Conservation (phyloP, 192 early-diverging fungal genomes). For the Haplosporangium gracile region DNA sequence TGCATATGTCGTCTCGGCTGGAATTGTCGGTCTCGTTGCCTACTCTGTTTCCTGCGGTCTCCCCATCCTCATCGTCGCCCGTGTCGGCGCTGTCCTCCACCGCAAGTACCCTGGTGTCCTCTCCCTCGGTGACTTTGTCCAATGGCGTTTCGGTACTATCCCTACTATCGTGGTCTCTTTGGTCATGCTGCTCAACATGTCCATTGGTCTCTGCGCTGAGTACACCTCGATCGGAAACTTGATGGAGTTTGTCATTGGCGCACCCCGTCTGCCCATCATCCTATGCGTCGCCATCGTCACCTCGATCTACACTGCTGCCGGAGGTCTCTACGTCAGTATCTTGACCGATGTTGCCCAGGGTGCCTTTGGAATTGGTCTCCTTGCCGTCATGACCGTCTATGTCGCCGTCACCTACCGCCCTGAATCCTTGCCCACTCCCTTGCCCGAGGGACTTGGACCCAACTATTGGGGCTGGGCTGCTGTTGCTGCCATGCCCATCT, state of each 20-base stretch:
- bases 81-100: slow-evolving; percentile 69
- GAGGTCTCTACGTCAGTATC: slow-evolving; percentile 76
- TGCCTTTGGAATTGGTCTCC: slow-evolving; percentile 66
- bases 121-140: slow-evolving; percentile 76
- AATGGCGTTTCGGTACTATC: slow-evolving; percentile 72
- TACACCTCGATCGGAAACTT: slow-evolving; percentile 74
- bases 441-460: slow-evolving; percentile 66
- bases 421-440: slow-evolving; percentile 58
- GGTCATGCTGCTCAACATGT: slow-evolving; percentile 72
- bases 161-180: slow-evolving; percentile 69
- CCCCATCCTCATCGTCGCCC: slow-evolving; percentile 71
- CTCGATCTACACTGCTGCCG: slow-evolving; percentile 76
- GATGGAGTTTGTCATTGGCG: slow-evolving; percentile 66
- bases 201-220: slow-evolving; percentile 74
- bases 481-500: slow-evolving; percentile 71
- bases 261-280: slow-evolving; percentile 68
- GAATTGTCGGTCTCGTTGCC: slow-evolving; percentile 74
- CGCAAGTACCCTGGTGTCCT: slow-evolving; percentile 70
- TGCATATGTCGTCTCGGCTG: slow-evolving; percentile 72
- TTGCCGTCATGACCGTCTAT: slow-evolving; percentile 65
- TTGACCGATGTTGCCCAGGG: slow-evolving; percentile 75
- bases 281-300: slow-evolving; percentile 72
- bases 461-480: slow-evolving; percentile 77
- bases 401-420: slow-evolving; percentile 68
- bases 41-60: slow-evolving; percentile 73